A percentile compares a stretch with the other conserved stretches of the same genome.
These are phyloP conservation scores for Starmera amethionina DNA, from an alignment of 805 yeast genomes.

Conservation along the genomic window DNA sequence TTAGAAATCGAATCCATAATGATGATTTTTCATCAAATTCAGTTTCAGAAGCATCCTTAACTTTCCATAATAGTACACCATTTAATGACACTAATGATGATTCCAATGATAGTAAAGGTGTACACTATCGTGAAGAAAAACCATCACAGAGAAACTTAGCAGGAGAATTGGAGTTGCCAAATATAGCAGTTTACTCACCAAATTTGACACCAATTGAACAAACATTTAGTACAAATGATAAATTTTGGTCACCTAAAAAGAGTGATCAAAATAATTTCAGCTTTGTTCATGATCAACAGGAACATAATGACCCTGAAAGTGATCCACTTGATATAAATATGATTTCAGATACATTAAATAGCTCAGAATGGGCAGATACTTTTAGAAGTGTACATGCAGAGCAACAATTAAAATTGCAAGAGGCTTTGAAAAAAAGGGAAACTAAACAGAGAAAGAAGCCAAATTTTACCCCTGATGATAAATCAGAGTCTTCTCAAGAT, in stretches of 20 bases:
- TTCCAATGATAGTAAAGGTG: neutral
- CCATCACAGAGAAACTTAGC: neutral
- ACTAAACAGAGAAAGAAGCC: no score
- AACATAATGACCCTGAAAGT: neutral
- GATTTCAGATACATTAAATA: neutral
- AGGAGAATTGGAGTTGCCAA: neutral
- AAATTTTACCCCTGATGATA: no score
- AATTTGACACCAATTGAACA: neutral
- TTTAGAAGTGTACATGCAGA: neutral
- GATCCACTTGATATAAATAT: neutral
- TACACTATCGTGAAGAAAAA: neutral
- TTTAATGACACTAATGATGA: neutral
- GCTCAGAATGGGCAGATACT: neutral
- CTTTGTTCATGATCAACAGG: neutral
- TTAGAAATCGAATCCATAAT: neutral
- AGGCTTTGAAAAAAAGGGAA: neutral
- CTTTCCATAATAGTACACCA: no score
- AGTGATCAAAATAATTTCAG: neutral
- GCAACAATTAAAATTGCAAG: neutral
- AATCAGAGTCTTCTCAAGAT: no score
- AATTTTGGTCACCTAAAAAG: slow-evolving; percentile 1
- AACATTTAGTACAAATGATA: neutral
- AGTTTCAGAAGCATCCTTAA: neutral
- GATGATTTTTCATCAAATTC: neutral
- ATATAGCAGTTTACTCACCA: neutral